Evolutionary conservation across 208 protist genomes (phyloP).

Genomic region (Endotrypanum monterogeii): DNA sequence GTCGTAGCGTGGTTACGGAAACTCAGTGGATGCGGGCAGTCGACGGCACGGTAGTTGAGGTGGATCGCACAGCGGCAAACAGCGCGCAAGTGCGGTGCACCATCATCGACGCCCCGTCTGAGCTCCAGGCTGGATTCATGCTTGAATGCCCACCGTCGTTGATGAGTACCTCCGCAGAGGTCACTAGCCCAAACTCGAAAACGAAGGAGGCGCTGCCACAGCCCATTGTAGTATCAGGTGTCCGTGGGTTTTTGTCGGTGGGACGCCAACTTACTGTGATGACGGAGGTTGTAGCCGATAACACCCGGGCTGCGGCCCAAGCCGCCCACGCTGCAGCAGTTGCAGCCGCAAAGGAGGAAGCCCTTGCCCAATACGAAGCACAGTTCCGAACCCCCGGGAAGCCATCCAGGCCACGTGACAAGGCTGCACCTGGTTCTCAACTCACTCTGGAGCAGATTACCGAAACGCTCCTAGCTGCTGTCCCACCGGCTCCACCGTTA

Average conservation of each 20-base stretch:
- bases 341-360: slow-evolving; percentile 47
- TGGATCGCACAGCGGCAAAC: slow-evolving; percentile 59
- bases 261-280: slow-evolving; percentile 39
- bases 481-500: slow-evolving; percentile 35
- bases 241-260: slow-evolving; percentile 48
- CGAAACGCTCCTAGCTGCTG: slow-evolving; percentile 37
- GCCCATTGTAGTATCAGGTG: slow-evolving; percentile 37
- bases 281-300: slow-evolving; percentile 68
- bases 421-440: slow-evolving; percentile 30
- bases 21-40: slow-evolving; percentile 65
- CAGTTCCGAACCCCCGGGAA: slow-evolving; percentile 29
- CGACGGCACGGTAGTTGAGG: slow-evolving; percentile 65
- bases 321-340: slow-evolving; percentile 45
- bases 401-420: slow-evolving; percentile 24
- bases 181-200: background rate
- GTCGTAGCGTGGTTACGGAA: slow-evolving; percentile 47
- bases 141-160: slow-evolving; percentile 12
- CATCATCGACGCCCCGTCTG: slow-evolving; percentile 23
- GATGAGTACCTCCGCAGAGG: background rate
- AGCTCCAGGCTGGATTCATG: slow-evolving; percentile 54
- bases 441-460: slow-evolving; percentile 66
- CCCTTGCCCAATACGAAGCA: slow-evolving; percentile 61
- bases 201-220: slow-evolving; percentile 1
- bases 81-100: slow-evolving; percentile 50
- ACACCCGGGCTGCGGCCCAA: slow-evolving; percentile 48